phyloP scores from a whole-genome alignment of 1,139 yeast species.

The Magnusiomyces magnusii region DNA sequence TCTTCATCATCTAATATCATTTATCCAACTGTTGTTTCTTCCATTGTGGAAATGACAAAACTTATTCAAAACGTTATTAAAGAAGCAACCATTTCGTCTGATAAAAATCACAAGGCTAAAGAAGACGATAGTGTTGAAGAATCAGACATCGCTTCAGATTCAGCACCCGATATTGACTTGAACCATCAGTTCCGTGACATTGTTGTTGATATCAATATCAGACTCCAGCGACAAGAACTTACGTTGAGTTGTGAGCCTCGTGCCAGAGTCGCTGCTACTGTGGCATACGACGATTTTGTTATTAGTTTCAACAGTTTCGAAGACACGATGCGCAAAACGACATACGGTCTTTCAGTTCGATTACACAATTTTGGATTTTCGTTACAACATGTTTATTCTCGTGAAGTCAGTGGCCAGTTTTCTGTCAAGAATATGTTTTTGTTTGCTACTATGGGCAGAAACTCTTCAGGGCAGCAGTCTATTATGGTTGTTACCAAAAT shows the following conservation, averaged over 20 bases:
- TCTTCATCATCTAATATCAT: conserved; percentile 69
- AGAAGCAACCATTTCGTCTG: conserved; percentile 9
- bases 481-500: conserved; percentile 44
- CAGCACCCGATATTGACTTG: conserved; percentile 9
- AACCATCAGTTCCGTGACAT: conserved; percentile 36
- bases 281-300: conserved; percentile 59
- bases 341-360: conserved; percentile 40
- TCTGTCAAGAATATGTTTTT: conserved; percentile 45
- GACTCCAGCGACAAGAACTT: conserved; percentile 64
- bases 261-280: conserved; percentile 84
- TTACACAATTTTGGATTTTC: conserved; percentile 55
- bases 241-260: conserved; percentile 86
- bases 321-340: conserved; percentile 21
- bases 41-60: conserved; percentile 48
- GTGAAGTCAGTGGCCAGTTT: conserved; percentile 78
- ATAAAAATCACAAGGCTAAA: not conserved
- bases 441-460: conserved; percentile 29
- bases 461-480: conserved; percentile 18
- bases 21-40: conserved; percentile 72
- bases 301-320: conserved; percentile 50
- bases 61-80: conserved; percentile 23
- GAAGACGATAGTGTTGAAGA: conserved; percentile 31
- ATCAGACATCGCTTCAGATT: not conserved
- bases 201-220: conserved; percentile 57
- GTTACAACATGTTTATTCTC: conserved; percentile 81